Conservation (phyloP, 2,329 filamentous ascomycete species). For the Aureobasidium namibiae region DNA sequence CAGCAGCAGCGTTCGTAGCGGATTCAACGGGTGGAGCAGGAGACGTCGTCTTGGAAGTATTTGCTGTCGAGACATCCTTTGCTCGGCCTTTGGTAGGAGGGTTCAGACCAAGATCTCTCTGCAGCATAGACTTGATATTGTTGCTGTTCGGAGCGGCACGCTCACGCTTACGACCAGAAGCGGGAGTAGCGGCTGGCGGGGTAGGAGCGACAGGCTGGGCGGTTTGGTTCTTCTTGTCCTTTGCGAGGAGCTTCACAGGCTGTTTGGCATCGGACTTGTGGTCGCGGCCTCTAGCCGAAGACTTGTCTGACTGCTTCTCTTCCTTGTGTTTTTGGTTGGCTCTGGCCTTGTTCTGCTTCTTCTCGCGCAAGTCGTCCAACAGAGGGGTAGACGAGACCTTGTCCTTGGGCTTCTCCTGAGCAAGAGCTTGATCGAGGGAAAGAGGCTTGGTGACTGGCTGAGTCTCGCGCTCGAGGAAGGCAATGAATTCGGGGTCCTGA, state of each 20-base stretch:
- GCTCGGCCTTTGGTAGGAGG: slow-evolving; percentile 31
- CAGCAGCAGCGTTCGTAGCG: not conserved
- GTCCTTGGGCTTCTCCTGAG: slow-evolving; percentile 38
- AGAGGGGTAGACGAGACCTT: slow-evolving; percentile 73
- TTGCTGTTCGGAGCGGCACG: slow-evolving; percentile 40
- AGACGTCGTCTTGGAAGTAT: not conserved
- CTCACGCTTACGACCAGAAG: slow-evolving; percentile 44
- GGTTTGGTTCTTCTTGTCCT: slow-evolving; percentile 30
- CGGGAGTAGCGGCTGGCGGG: slow-evolving; percentile 5
- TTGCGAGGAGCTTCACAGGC: slow-evolving; percentile 41
- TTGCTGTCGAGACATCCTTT: slow-evolving; percentile 18
- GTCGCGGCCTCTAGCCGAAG: slow-evolving; percentile 26
- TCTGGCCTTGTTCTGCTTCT: slow-evolving; percentile 68
- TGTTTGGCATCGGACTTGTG: slow-evolving; percentile 19
- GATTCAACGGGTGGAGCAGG: slow-evolving; percentile 2
- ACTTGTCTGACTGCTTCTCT: slow-evolving; percentile 32
- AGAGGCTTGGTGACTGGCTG: slow-evolving; percentile 56
- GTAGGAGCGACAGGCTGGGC: slow-evolving; percentile 25
- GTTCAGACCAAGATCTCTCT: slow-evolving; percentile 52
- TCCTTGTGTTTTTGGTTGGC: slow-evolving; percentile 28
- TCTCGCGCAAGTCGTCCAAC: slow-evolving; percentile 83
- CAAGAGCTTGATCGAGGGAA: slow-evolving; percentile 39
- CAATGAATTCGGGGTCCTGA: slow-evolving; percentile 91
- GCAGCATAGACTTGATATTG: slow-evolving; percentile 45
- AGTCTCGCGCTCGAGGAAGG: slow-evolving; percentile 79